Percentiles rank a stretch among this genome's conserved stretches.
These are phyloP conservation scores for Apiospora kogelbergensis DNA, from an alignment of 2,329 filamentous ascomycete species.

Conservation along the genomic window DNA sequence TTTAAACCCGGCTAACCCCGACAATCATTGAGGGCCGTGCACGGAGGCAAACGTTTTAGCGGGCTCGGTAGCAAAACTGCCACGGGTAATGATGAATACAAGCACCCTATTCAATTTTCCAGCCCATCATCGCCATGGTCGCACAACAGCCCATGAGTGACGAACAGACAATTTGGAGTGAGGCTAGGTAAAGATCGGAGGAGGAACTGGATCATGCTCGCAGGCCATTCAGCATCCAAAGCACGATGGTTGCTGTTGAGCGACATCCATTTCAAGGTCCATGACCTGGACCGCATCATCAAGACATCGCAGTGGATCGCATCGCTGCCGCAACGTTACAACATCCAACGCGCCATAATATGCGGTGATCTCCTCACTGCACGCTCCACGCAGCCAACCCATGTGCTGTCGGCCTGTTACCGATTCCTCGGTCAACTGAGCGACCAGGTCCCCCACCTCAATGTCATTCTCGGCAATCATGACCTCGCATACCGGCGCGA, in stretches of 20 bases:
- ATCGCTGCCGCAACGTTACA: slow-evolving; percentile 21
- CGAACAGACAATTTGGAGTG: neutral
- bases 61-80: no score
- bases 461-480: slow-evolving; percentile 36
- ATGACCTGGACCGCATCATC: slow-evolving; percentile 29
- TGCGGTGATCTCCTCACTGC: slow-evolving; percentile 33
- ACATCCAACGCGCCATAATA: slow-evolving; percentile 28
- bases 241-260: slow-evolving; percentile 31
- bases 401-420: slow-evolving; percentile 32
- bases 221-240: neutral
- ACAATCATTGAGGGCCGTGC: no score
- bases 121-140: no score
- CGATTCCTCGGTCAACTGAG: slow-evolving; percentile 29
- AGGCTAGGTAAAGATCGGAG: neutral
- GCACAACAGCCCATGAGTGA: neutral
- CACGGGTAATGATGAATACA: no score
- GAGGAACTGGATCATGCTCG: neutral
- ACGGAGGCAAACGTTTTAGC: no score
- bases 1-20: no score
- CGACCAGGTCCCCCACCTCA: slow-evolving; percentile 27
- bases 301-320: slow-evolving; percentile 31
- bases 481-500: slow-evolving; percentile 32
- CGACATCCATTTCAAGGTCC: slow-evolving; percentile 33
- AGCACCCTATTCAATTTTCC: no score
- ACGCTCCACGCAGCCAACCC: slow-evolving; percentile 29